Base-by-base conservation (phyloP, 768 basidiomycete genomes). In the Sistotremastrum suecicum region DNA sequence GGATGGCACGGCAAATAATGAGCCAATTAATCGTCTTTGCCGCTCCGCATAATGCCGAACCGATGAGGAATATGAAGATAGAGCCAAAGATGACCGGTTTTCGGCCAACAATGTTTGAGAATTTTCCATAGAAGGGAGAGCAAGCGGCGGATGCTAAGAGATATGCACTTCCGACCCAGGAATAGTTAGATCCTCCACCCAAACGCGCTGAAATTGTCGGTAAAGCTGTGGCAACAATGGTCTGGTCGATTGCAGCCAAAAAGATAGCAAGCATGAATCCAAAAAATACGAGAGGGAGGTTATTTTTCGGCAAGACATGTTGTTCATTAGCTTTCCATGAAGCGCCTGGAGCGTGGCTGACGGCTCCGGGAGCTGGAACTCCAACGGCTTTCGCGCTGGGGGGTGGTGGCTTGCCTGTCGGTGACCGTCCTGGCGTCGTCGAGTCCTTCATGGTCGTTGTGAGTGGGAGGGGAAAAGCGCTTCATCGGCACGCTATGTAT, bases 141-240 rank as follows among this genome's bases (percentile, higher is more conserved):
- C 84, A 63, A 3, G 80, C 66, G 5, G 76, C 76, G 4, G 78
- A 75, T 0, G 79, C 70, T 20, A 89, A 72, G 28, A 89, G 63
- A 56, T 88, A 89, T 31, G 85, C 76, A 54, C 84, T 78, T 46
- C 79, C 79, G 36, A 84, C 78, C 83, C 83, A 85, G 43, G 78
- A 75, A 50, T 85, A 84, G 35, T 66, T 65, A 9, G 58, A 68
- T 4, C 76, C 78, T 30, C 76, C 80, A 39, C 78, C 75, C 0
- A 85, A 68, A 28, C 80, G 57, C n/a, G 54, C 58, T 7, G 82
- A 77, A 42, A 86, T 84, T 0, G 80, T 83, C 1, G 83, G 82
- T 32, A 85, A 61, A n/a, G 83, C 82, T 5, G 82, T 84, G 7
- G 80, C 75, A 7, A 83, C 75, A 48, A 80, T 78, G 10, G 75